These are phyloP conservation scores for Pseudocercospora pini-densiflorae DNA, from an alignment of 2,329 filamentous ascomycete genomes.

Conservation along the genomic window DNA sequence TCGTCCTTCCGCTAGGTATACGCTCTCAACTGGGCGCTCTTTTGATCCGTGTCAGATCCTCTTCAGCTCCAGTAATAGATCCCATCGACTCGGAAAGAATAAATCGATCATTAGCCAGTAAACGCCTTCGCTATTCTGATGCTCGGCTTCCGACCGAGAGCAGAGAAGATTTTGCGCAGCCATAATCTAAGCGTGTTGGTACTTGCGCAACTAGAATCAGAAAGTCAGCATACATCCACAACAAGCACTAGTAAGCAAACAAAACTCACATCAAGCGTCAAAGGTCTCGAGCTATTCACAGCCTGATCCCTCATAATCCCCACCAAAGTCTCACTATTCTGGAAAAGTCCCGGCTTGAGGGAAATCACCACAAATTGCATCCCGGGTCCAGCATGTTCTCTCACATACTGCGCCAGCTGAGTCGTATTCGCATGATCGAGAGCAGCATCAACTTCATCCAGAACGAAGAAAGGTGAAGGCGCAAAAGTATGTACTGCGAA, in stretches of 20 bases:
- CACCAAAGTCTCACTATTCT: conserved; percentile 93
- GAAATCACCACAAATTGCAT: conserved; percentile 99
- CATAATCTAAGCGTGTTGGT: conserved; percentile 31
- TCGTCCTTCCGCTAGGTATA: too few relatives aligned
- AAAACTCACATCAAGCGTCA: conserved; percentile 90
- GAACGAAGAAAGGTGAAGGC: conserved; percentile 93
- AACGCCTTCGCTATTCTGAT: neutral
- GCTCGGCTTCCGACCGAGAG: neutral
- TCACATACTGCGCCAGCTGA: conserved; percentile 95
- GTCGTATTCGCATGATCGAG: conserved; percentile 98
- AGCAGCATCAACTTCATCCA: conserved; percentile 97
- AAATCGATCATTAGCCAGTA: neutral
- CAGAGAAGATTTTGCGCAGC: neutral
- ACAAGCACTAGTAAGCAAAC: too few relatives aligned
- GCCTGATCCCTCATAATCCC: conserved; percentile 95
- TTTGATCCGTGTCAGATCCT: too few relatives aligned
- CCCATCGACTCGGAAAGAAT: neutral
- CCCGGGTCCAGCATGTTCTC: conserved; percentile 89
- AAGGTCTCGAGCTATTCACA: conserved; percentile 85
- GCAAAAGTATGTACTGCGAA: conserved; percentile 98
- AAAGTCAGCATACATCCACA: conserved; percentile 1
- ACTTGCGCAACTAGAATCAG: conserved; percentile 38
- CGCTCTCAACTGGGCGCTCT: too few relatives aligned
- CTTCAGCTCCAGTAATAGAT: too few relatives aligned
- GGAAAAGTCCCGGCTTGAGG: conserved; percentile 93